These are phyloP conservation scores for Coemansia sp. DNA, from an alignment of 192 early-diverging fungal genomes.

Conservation along the genomic window DNA sequence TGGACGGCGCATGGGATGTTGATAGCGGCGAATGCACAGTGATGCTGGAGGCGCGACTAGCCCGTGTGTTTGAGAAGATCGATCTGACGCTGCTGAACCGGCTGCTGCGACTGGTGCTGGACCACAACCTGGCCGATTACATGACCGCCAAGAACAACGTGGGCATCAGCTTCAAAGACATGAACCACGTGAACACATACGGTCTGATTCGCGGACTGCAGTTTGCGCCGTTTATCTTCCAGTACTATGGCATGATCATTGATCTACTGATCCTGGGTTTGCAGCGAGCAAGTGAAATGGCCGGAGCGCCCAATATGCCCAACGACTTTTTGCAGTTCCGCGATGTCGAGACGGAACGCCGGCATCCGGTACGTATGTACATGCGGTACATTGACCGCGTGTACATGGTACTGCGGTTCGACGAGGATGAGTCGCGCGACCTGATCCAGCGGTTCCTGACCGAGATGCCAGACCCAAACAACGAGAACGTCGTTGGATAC, in stretches of 20 bases:
- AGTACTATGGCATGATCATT: constrained; percentile 97
- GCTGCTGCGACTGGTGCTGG: constrained; percentile 90
- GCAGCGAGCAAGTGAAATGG: constrained; percentile 94
- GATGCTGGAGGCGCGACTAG: constrained; percentile 92
- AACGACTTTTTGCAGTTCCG: constrained; percentile 98
- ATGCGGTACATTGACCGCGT: constrained; percentile 92
- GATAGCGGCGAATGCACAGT: constrained; percentile 89
- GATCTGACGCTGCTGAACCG: constrained; percentile 95
- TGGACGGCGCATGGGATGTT: constrained; percentile 94
- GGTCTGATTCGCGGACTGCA: constrained; percentile 97
- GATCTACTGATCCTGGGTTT: constrained; percentile 94
- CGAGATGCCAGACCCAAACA: constrained; percentile 98
- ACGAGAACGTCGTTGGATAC: constrained; percentile 98
- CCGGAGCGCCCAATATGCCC: constrained; percentile 86
- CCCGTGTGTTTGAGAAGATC: constrained; percentile 94
- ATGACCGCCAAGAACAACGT: constrained; percentile 99
- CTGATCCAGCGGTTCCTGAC: constrained; percentile 96
- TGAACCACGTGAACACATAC: constrained; percentile 98
- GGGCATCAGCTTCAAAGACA: constrained; percentile 96
- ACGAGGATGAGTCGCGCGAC: constrained; percentile 82
- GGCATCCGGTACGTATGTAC: constrained; percentile 96
- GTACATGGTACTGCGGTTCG: constrained; percentile 93
- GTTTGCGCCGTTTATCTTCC: constrained; percentile 97
- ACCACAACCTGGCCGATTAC: constrained; percentile 99
- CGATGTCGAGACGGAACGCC: constrained; percentile 86